Evolutionary conservation across 257 asterid species (phyloP), one percentile per base, ranked within the genome.

Genomic region (Penstemon eatonii): DNA sequence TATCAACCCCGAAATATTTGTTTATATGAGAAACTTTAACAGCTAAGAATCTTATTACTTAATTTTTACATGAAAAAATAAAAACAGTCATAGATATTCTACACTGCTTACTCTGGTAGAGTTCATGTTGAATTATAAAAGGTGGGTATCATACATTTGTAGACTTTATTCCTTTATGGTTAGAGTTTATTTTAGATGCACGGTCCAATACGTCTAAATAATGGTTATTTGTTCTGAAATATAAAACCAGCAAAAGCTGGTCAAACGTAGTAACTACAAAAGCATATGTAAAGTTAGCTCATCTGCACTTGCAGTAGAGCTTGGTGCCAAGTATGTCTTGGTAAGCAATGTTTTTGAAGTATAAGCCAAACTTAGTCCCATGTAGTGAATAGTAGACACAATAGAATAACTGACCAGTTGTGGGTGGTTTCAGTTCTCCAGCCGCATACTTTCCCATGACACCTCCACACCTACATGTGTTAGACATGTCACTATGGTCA

Each of bases 381-480:
- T 66, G 56, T 46, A 65, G 67, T 15, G 36, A 25, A 59, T 4
- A 4, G 41, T 9, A 44, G 63, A 51, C 38, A 7, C 6, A 44
- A 50, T 15, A 47, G 63, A 78, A 80, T 9, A 33, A 86, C 95
- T 66, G 68, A 94, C 99, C 96, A 64, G 84, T 82, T 54, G 90
- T 82, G 73, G 99, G 99, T 47, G 97, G 97, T 74, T 86, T 91
- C 71, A 94, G 87, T 78, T 94, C 99, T 71, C 97, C 99, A 76
- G 96, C 95, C n/a, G 97, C 95, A 77, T 94, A 94, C 76, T 89
- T 94, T 67, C 99, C 99, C 96, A 91, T 87, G 69, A 94, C 97
- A 72, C 99, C 99, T 63, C 99, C 96, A 76, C 99, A 94, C 99
- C 99, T 94, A 72, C 75, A 79, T 63, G 66, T 54, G 54, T 61